These are phyloP conservation scores for Hortiboletus flavorubellus DNA, from an alignment of 768 basidiomycete species.

Conservation along the genomic window DNA sequence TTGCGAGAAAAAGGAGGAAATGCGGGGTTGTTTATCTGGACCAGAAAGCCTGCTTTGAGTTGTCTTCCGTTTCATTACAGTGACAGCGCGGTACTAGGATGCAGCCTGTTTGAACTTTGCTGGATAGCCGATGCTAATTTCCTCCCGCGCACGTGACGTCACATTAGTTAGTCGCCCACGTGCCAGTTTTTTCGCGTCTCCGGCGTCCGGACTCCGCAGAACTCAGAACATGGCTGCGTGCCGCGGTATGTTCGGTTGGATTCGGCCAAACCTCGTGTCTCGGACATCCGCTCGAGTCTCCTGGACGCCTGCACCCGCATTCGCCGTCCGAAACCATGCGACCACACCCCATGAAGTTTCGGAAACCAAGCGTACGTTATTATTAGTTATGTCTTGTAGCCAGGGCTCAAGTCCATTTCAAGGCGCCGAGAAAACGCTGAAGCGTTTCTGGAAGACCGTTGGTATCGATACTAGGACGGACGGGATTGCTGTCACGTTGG, in stretches of 20 bases:
- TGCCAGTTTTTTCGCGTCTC: slow-evolving; percentile 13
- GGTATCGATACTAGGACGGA: slow-evolving; percentile 59
- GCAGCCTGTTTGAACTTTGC: not conserved
- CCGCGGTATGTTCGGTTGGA: slow-evolving; percentile 3
- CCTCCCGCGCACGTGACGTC: slow-evolving; percentile 22
- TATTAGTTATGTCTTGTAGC: not conserved
- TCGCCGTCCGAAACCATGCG: slow-evolving; percentile 10
- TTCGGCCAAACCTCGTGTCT: slow-evolving; percentile 3
- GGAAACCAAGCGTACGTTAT: slow-evolving; percentile 60
- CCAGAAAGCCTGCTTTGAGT: not conserved
- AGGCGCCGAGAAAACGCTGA: slow-evolving; percentile 86
- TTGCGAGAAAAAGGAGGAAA: slow-evolving; percentile 42
- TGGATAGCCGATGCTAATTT: not conserved
- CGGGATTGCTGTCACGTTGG: slow-evolving; percentile 64
- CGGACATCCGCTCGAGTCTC: not conserved
- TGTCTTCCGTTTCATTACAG: slow-evolving; percentile 22
- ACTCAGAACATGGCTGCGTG: slow-evolving; percentile 2
- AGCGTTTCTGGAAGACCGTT: slow-evolving; percentile 95
- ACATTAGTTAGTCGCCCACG: slow-evolving; percentile 19
- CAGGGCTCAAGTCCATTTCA: slow-evolving; percentile 5
- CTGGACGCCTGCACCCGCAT: not conserved
- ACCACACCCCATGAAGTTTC: slow-evolving; percentile 39
- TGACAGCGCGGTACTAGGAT: not conserved
- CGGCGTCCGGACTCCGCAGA: too few relatives aligned
- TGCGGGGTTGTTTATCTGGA: slow-evolving; percentile 32